Evolutionary conservation across 345 rosid genomes (phyloP).

Genomic region (Hibiscus trionum): DNA sequence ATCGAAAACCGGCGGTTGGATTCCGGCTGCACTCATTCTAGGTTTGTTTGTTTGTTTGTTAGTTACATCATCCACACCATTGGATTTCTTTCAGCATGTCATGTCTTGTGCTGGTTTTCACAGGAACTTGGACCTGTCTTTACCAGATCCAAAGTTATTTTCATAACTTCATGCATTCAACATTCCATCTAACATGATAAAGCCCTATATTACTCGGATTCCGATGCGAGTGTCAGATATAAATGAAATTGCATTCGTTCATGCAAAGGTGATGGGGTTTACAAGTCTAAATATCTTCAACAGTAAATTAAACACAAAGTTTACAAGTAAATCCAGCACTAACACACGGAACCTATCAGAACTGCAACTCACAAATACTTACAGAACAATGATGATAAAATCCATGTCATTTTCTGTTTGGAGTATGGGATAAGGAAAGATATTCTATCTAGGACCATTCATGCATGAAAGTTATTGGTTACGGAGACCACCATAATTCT

Average conservation of each 20-base stretch:
- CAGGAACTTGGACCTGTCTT: background rate
- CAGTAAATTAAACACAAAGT: too few relatives aligned
- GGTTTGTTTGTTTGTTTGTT: conserved; percentile 25
- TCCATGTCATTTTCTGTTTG: conserved; percentile 14
- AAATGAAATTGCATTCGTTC: too few relatives aligned
- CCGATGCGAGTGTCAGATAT: too few relatives aligned
- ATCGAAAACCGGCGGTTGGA: conserved; percentile 69
- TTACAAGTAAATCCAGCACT: too few relatives aligned
- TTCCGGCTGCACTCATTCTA: conserved; percentile 52
- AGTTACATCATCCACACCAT: background rate
- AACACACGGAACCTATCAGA: background rate
- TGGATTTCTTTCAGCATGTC: background rate
- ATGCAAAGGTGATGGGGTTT: too few relatives aligned
- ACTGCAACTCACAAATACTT: background rate
- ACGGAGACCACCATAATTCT: background rate
- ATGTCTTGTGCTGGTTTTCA: conserved; percentile 3
- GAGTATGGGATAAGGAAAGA: conserved; percentile 5
- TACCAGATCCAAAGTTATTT: too few relatives aligned
- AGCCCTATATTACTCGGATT: too few relatives aligned
- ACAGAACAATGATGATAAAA: background rate
- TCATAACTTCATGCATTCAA: too few relatives aligned
- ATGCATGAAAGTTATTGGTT: background rate
- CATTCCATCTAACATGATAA: too few relatives aligned
- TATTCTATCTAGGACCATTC: conserved; percentile 2
- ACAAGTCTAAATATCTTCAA: too few relatives aligned